Conservation (phyloP, 1,284 basidiomycete species). For the Leccinum ponderosum region DNA sequence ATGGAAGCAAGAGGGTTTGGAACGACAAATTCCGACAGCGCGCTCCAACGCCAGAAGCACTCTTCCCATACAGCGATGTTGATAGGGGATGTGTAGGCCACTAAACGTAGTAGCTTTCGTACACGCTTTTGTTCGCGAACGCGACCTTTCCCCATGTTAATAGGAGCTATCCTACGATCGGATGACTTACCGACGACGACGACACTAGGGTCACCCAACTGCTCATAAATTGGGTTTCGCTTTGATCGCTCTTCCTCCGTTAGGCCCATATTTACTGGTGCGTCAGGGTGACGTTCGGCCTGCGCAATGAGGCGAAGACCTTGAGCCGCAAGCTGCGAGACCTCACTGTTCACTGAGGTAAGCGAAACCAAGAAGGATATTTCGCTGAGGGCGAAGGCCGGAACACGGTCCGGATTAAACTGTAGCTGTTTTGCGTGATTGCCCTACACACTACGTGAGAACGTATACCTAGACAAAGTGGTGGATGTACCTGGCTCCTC, state of each 20-base stretch:
- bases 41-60: constrained; percentile 70
- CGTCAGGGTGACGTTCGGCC: constrained; percentile 59
- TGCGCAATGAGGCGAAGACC: constrained; percentile 66
- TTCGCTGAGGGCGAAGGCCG: constrained; percentile 67
- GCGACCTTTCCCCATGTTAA: constrained; percentile 45
- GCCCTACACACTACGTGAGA: constrained; percentile 32
- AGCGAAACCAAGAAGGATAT: constrained; percentile 70
- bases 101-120: constrained; percentile 65
- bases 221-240: constrained; percentile 72
- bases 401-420: constrained; percentile 48
- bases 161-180: not conserved
- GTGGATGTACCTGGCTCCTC: constrained; percentile 45
- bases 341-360: constrained; percentile 63
- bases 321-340: constrained; percentile 67
- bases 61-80: constrained; percentile 82
- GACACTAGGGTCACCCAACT: constrained; percentile 72
- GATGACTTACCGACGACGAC: constrained; percentile 60
- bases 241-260: constrained; percentile 64
- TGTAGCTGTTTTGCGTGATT: constrained; percentile 51
- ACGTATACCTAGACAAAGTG: not conserved
- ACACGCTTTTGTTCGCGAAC: constrained; percentile 81
- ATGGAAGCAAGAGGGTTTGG: constrained; percentile 37
- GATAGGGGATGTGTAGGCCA: constrained; percentile 62
- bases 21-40: constrained; percentile 50
- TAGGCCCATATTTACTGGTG: constrained; percentile 48